Base-by-base conservation (phyloP, 2,329 filamentous ascomycete species). In the Onygena corvina region DNA sequence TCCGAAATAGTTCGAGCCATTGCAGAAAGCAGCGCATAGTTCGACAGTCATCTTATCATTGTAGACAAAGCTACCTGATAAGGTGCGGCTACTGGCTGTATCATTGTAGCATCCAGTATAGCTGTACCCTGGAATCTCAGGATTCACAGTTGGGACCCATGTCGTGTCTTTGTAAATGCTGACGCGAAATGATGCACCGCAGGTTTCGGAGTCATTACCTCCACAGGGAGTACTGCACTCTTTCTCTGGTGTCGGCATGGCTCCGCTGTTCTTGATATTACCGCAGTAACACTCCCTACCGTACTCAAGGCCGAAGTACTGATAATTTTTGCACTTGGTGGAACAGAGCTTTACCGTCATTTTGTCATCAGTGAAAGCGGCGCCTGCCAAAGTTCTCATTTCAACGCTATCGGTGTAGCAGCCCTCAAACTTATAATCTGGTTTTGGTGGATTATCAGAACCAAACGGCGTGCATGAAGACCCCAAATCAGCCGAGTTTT, bases 301-400 rank as follows among this genome's bases (percentile, higher is more conserved):
- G 38, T 53, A 53, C 36, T 53, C 52, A 21, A 53, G 33, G 25
- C 52, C 52, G 29, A 53, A 51, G 27, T 48, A 53, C 35, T 51
- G 52, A 20, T 47, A 51, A 25, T 23, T 27, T 45, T 47, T 38
- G 30, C 52, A 53, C 2, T 35, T 20, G n/a, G 16, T 25, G 34
- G 46, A 35, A 42, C 52, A 53, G 2, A 18, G 14, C 3, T 33
- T 38, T 29, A 53, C 38, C 6, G 52, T 53, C 42, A 53, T 33
- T 7, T 49, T 33, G 8, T 44, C 46, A 16, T 47, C 20, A 9
- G 23, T 46, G 16, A 25, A 49, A 2, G 49, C 46, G 11, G 33
- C 46, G 7, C 52, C 49, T 2, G 47, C 47, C 1, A 53, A 35
- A 3, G 52, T 18, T 14, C 52, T 46, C n/a, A 46, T 46, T 12